These are phyloP conservation scores for Venturia nashicola DNA, from an alignment of 2,329 filamentous ascomycete genomes.

Conservation along the genomic window DNA sequence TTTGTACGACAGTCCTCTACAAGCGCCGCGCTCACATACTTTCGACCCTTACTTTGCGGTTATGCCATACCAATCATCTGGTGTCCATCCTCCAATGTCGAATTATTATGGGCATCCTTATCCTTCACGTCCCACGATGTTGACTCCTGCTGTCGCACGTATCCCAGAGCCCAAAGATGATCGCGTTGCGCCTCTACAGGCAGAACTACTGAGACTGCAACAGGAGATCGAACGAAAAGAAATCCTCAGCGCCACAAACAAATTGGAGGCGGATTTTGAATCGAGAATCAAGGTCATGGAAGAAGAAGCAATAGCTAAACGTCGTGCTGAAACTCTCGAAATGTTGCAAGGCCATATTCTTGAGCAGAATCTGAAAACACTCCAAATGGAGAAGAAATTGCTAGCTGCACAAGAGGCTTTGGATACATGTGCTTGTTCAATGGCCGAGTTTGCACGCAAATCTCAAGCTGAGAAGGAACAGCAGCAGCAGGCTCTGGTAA, in stretches of 20 bases:
- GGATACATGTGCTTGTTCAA: neutral
- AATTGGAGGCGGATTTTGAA: neutral
- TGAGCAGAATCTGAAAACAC: neutral
- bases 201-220: neutral
- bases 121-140: neutral
- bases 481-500: neutral
- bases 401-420: neutral
- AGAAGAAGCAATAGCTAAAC: neutral
- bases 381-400: neutral
- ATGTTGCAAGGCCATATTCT: neutral
- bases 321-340: neutral
- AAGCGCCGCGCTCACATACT: neutral
- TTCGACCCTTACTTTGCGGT: neutral
- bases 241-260: neutral
- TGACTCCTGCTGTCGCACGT: neutral
- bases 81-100: neutral
- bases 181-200: neutral
- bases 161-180: neutral
- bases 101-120: neutral
- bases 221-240: neutral
- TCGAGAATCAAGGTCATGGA: neutral
- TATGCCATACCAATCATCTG: conserved; percentile 1
- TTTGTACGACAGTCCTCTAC: neutral
- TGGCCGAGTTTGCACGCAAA: neutral
- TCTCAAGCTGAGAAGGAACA: neutral